Evolutionary conservation across 1,284 basidiomycete genomes (phyloP), one percentile per base, ranked within the genome.

Genomic region (Cryptococcus neoformans): DNA sequence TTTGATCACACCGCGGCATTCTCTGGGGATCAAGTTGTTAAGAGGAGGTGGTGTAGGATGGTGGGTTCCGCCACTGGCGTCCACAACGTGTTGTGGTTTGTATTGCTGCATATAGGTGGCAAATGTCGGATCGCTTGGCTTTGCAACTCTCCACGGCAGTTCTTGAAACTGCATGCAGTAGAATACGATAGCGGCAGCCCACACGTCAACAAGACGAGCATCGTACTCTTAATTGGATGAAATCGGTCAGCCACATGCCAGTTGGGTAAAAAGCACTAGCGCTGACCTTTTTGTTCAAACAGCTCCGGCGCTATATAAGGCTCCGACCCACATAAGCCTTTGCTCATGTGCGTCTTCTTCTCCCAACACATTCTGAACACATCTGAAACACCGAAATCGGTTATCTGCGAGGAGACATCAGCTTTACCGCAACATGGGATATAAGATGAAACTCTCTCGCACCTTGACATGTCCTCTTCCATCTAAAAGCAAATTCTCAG

Each of bases 341-440:
- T 97, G 39, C 89, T 92, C 85, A 98, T 88, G 77, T 99, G 95
- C 47, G 97, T 89, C 54, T 92, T 95, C 65, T 89, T 83, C 79
- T 99, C 95, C 95, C 95, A 99, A 55, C 95, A 97, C 68, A 99
- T 87, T 59, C 95, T 85, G 78, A 98, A 99, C 42, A 99, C 95
- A 45, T 97, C 98, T 38, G 92, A 95, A 14, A 95, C 95, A 58
- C 95, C 96, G 74, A 98, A 99, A 77, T 99, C 95, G 63, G 95
- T 96, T 67, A 98, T 97, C 90, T 91, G 74, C 21, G 21, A 21
- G 21, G 21, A 21, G 21, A 21, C 21, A 21, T 21, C 21, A 21
- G 21, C 42, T 6, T 21, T 21, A 7, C 12, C 42, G 21, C 42
- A 21, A 21, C 21, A 21, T 21, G 21, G 21, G 21, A 21, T 21